Percentiles rank a stretch among this genome's conserved stretches.
These are phyloP conservation scores for Globisporangium acanthophoron DNA, from an alignment of 352 stramenopile genomes.

Conservation along the genomic window DNA sequence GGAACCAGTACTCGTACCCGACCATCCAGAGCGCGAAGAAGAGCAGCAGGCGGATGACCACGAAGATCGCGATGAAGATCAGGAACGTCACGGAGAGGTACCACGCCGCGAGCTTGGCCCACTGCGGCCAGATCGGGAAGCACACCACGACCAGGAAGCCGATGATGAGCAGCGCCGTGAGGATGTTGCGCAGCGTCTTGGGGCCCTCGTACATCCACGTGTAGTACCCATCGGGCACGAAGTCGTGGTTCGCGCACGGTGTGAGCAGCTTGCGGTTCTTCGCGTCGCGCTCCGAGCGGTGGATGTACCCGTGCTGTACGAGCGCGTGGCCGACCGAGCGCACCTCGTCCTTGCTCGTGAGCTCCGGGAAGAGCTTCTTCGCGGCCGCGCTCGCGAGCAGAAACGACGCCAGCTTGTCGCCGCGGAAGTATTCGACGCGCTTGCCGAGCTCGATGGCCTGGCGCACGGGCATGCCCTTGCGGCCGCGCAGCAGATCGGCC, in stretches of 20 bases:
- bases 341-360: constrained; percentile 76
- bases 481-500: constrained; percentile 75
- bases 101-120: constrained; percentile 97
- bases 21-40: constrained; percentile 96
- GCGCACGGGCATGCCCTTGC: constrained; percentile 84
- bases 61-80: constrained; percentile 97
- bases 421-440: constrained; percentile 90
- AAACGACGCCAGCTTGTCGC: constrained; percentile 86
- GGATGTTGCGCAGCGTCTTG: constrained; percentile 96
- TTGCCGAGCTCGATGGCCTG: constrained; percentile 89
- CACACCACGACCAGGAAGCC: constrained; percentile 97
- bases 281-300: constrained; percentile 79
- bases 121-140: constrained; percentile 99
- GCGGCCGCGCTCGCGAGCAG: constrained; percentile 65
- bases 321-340: constrained; percentile 68
- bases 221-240: constrained; percentile 96
- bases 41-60: constrained; percentile 92
- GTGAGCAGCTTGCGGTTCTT: constrained; percentile 87
- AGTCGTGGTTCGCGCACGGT: constrained; percentile 85
- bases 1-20: constrained; percentile 97
- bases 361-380: constrained; percentile 83
- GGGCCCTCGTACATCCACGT: constrained; percentile 99
- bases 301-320: constrained; percentile 79
- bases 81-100: constrained; percentile 98
- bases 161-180: constrained; percentile 96